Evolutionary conservation across 176 grass and related monocot genomes (phyloP).

Genomic region (Phragmites australis): DNA sequence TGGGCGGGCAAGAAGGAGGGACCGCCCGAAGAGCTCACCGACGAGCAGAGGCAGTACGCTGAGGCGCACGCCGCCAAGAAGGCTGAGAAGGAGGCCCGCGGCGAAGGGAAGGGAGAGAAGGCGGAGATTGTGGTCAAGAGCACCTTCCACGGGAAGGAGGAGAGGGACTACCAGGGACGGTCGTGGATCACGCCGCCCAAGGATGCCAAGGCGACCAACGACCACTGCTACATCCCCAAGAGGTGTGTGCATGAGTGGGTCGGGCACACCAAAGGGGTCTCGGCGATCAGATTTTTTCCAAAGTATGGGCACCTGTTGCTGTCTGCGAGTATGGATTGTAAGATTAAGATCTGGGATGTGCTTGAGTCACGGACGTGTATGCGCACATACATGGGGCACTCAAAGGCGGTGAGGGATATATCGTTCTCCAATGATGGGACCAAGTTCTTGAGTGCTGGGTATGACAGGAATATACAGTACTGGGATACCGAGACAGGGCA

Average conservation of each 20-base stretch:
- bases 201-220: conserved; percentile 80
- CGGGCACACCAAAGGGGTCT: conserved; percentile 95
- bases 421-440: conserved; percentile 89
- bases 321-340: conserved; percentile 96
- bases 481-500: conserved; percentile 98
- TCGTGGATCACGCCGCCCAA: conserved; percentile 95
- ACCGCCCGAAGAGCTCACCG: conserved; percentile 71
- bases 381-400: conserved; percentile 98
- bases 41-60: conserved; percentile 90
- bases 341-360: conserved; percentile 98
- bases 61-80: conserved; percentile 90
- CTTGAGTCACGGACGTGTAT: conserved; percentile 79
- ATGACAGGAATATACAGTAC: conserved; percentile 97
- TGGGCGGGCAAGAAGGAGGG: conserved; percentile 89
- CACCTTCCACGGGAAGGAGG: conserved; percentile 95
- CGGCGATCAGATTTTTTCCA: conserved; percentile 84
- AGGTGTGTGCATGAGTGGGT: conserved; percentile 94
- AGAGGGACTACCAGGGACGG: conserved; percentile 92
- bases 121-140: conserved; percentile 70
- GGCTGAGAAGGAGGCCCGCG: conserved; percentile 90
- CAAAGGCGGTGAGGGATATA: conserved; percentile 93
- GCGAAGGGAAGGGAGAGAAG: conserved; percentile 62
- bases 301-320: conserved; percentile 85
- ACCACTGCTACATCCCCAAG: conserved; percentile 96
- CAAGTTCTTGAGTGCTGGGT: conserved; percentile 94